phyloP scores from a whole-genome alignment of 2,329 filamentous ascomycete genomes.

The Raffaelea ambrosiae region DNA sequence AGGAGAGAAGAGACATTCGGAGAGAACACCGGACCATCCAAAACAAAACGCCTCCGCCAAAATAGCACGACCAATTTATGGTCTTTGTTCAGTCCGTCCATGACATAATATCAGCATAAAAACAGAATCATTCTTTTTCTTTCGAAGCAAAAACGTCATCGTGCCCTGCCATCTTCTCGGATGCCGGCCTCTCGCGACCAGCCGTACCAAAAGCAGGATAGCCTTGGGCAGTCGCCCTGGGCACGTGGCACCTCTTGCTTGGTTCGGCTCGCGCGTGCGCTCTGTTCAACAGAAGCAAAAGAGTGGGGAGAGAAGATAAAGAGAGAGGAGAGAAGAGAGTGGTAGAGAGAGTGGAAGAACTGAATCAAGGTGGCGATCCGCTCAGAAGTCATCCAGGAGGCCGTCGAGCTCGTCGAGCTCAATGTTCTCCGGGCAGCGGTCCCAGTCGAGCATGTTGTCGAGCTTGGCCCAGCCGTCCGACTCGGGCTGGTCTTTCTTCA shows the following conservation, averaged over 20 bases:
- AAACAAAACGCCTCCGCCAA: neutral
- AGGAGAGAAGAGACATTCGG: neutral
- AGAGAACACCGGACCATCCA: neutral
- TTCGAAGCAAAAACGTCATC: too few species aligned
- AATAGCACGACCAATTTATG: too few species aligned
- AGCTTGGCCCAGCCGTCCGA: constrained; percentile 35
- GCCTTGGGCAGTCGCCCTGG: too few species aligned
- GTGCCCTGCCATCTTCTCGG: too few species aligned
- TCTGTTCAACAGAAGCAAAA: neutral
- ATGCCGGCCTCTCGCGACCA: too few species aligned
- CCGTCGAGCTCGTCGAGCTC: constrained; percentile 90
- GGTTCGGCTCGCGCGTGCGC: neutral
- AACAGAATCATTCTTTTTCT: too few species aligned
- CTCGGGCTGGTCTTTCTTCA: constrained; percentile 30
- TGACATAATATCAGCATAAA: too few species aligned
- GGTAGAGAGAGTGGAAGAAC: neutral
- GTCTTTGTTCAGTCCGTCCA: too few species aligned
- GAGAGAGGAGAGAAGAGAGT: neutral
- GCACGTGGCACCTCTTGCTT: too few species aligned
- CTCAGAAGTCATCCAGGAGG: constrained; percentile 67
- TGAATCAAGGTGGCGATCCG: neutral
- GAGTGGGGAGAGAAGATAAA: constrained; percentile 1
- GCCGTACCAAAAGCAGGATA: too few species aligned
- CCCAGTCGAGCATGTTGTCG: constrained; percentile 44
- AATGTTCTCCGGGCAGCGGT: constrained; percentile 75